Evolutionary conservation across 495 filamentous ascomycete genomes (phyloP).

Genomic region (Pseudevernia furfuracea): DNA sequence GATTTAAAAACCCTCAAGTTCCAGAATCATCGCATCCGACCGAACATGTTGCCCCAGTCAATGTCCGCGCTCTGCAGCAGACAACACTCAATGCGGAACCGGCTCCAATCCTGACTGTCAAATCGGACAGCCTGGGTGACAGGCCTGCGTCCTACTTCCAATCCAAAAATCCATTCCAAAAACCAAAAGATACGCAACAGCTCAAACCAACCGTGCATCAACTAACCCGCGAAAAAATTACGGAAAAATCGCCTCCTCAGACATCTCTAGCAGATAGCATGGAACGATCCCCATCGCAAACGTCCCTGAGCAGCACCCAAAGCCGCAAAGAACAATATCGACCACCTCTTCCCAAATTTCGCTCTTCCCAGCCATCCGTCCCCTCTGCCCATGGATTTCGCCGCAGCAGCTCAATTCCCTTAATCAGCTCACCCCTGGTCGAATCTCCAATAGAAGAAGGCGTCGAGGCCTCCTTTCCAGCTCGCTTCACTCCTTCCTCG

Average conservation of each 20-base stretch:
- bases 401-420: constrained; percentile 39
- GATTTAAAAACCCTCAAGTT: constrained; percentile 35
- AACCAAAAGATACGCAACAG: background rate
- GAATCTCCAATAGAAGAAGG: constrained; percentile 39
- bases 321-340: constrained; percentile 18
- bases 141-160: background rate
- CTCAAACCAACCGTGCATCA: constrained; percentile 1
- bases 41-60: constrained; percentile 54
- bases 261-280: constrained; percentile 11
- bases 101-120: constrained; percentile 24
- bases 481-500: constrained; percentile 18
- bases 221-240: constrained; percentile 2
- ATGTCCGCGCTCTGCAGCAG: constrained; percentile 59
- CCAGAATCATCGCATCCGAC: constrained; percentile 26
- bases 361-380: constrained; percentile 14
- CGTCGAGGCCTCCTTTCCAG: constrained; percentile 22
- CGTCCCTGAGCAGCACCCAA: constrained; percentile 23
- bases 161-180: constrained; percentile 14
- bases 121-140: constrained; percentile 2
- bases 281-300: constrained; percentile 27
- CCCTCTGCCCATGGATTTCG: constrained; percentile 18
- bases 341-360: constrained; percentile 12
- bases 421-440: constrained; percentile 34
- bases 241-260: constrained; percentile 11
- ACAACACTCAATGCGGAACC: constrained; percentile 50